Conservation (phyloP, 2,329 filamentous ascomycete genomes). For the Neurospora crassa region DNA sequence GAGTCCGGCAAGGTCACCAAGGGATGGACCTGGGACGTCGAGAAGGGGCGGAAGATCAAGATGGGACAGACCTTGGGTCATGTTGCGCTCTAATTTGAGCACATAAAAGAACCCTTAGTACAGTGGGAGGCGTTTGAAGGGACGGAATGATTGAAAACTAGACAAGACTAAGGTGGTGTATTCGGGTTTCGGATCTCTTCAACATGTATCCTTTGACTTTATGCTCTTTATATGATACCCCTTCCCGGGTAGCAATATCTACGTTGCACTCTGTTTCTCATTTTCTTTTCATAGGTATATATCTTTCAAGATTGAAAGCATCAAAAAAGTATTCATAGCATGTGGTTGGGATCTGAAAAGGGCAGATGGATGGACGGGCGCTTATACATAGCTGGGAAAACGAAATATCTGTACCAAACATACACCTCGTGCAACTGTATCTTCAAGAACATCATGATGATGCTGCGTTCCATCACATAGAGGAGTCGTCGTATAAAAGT, state of each 20-base stretch:
- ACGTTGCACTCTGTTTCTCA: neutral
- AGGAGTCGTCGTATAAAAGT: neutral
- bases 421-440: neutral
- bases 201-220: neutral
- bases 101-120: neutral
- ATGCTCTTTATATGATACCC: neutral
- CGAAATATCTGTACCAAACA: neutral
- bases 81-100: slow-evolving; percentile 37
- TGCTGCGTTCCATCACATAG: neutral
- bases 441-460: neutral
- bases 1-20: slow-evolving; percentile 44
- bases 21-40: slow-evolving; percentile 78
- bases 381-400: neutral
- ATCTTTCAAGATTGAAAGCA: neutral
- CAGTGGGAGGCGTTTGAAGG: neutral
- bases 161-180: neutral
- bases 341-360: neutral
- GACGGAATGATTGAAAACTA: neutral
- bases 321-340: neutral
- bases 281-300: slow-evolving; percentile 1
- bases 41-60: slow-evolving; percentile 80
- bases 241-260: neutral
- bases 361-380: neutral
- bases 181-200: neutral
- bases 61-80: slow-evolving; percentile 80